Evolutionary conservation across 352 stramenopile species (phyloP).

Genomic region (Thraustochytrium striatum): DNA sequence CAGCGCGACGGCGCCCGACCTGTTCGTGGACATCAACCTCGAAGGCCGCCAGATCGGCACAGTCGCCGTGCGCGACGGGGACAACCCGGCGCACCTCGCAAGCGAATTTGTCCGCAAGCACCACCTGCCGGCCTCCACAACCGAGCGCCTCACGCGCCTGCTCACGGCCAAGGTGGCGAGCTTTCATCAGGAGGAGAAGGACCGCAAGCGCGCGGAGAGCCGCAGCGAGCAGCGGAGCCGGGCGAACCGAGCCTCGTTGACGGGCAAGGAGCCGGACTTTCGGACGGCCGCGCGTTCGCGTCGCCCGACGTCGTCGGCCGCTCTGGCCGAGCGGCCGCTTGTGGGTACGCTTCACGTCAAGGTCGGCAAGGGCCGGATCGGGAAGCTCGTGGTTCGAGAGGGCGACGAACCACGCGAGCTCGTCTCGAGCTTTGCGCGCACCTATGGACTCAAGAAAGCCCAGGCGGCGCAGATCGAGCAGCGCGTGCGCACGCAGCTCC

Average conservation of each 20-base stretch:
- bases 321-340: neutral
- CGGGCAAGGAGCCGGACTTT: neutral
- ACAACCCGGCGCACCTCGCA: conserved; percentile 8
- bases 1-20: neutral
- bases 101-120: neutral
- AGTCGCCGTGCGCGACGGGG: neutral
- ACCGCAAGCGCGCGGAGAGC: neutral
- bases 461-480: conserved; percentile 26
- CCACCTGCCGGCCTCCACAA: neutral
- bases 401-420: conserved; percentile 15
- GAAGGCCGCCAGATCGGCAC: conserved; percentile 1
- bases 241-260: neutral
- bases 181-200: too few relatives aligned
- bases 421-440: neutral
- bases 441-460: neutral
- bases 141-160: too few relatives aligned
- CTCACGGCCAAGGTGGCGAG: too few relatives aligned
- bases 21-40: conserved; percentile 39
- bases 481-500: conserved; percentile 6
- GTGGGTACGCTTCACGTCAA: conserved; percentile 40
- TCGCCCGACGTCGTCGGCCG: neutral
- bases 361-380: conserved; percentile 6
- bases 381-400: conserved; percentile 28
- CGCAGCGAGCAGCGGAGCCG: neutral
- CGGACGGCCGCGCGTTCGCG: neutral